Evolutionary conservation across 2,329 filamentous ascomycete species (phyloP).

Genomic region (Elsinoe perseae): DNA sequence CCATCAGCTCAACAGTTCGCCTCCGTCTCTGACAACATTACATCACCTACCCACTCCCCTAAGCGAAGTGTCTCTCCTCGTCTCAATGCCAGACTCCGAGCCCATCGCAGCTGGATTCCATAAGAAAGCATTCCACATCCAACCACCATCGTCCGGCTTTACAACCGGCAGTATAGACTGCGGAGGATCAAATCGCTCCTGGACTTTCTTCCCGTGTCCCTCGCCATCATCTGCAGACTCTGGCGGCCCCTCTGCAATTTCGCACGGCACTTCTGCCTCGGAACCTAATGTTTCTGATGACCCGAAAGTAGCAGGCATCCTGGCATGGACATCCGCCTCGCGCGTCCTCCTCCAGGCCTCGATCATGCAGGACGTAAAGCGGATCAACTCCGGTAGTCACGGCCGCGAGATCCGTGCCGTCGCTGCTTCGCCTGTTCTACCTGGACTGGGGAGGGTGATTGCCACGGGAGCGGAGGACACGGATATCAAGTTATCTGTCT

Average conservation of each 20-base stretch:
- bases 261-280: neutral
- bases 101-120: conserved; percentile 69
- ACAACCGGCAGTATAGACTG: conserved; percentile 69
- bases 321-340: conserved; percentile 68
- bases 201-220: conserved; percentile 47
- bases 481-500: conserved; percentile 64
- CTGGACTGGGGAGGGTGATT: conserved; percentile 35
- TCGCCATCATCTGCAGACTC: conserved; percentile 23
- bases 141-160: conserved; percentile 64
- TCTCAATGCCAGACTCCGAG: conserved; percentile 14
- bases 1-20: neutral
- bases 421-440: conserved; percentile 36
- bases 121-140: conserved; percentile 70
- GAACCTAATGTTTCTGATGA: too few species aligned
- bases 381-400: conserved; percentile 64
- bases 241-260: conserved; percentile 22
- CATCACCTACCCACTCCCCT: conserved; percentile 2
- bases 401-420: conserved; percentile 74
- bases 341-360: conserved; percentile 22
- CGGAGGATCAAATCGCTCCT: conserved; percentile 75
- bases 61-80: neutral
- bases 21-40: neutral
- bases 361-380: conserved; percentile 18
- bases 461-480: conserved; percentile 67
- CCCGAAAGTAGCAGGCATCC: conserved; percentile 43